A percentile compares a stretch with the other conserved stretches of the same genome.
These are phyloP conservation scores for Paecilomyces formosus DNA, from an alignment of 2,329 filamentous ascomycete genomes.

Conservation along the genomic window DNA sequence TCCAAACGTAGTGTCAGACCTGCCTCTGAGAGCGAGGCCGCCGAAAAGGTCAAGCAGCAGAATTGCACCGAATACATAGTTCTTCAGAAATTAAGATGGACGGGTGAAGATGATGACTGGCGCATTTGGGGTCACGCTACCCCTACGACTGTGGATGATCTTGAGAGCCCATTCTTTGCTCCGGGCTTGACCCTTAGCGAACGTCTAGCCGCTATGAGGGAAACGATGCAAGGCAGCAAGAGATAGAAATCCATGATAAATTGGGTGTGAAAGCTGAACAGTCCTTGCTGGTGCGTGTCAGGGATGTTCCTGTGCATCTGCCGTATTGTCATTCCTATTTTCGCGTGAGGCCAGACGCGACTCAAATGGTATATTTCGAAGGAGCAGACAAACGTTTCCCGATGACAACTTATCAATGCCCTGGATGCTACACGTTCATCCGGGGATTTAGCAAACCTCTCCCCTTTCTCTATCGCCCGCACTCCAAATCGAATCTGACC, in stretches of 20 bases:
- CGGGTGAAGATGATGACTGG: constrained; percentile 38
- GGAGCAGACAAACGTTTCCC: background rate
- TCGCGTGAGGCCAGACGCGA: background rate
- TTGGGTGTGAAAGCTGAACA: background rate
- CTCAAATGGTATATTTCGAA: background rate
- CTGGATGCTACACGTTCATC: background rate
- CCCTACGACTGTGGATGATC: constrained; percentile 33
- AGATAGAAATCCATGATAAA: background rate
- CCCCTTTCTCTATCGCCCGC: background rate
- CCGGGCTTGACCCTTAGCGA: constrained; percentile 26
- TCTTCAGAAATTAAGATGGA: constrained; percentile 39
- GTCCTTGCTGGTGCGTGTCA: background rate
- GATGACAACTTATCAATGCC: background rate
- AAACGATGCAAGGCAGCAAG: constrained; percentile 7
- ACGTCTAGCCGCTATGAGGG: constrained; percentile 25
- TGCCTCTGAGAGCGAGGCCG: constrained; percentile 1
- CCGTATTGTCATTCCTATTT: background rate
- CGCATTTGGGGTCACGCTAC: constrained; percentile 43
- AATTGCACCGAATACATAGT: constrained; percentile 45
- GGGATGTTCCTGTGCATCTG: background rate
- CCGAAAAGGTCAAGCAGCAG: constrained; percentile 27
- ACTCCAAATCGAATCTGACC: background rate
- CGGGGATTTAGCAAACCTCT: background rate
- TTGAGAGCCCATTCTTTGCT: constrained; percentile 30
- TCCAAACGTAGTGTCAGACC: constrained; percentile 1